Conservation (phyloP, 768 basidiomycete species). For the Ramaria sp. region DNA sequence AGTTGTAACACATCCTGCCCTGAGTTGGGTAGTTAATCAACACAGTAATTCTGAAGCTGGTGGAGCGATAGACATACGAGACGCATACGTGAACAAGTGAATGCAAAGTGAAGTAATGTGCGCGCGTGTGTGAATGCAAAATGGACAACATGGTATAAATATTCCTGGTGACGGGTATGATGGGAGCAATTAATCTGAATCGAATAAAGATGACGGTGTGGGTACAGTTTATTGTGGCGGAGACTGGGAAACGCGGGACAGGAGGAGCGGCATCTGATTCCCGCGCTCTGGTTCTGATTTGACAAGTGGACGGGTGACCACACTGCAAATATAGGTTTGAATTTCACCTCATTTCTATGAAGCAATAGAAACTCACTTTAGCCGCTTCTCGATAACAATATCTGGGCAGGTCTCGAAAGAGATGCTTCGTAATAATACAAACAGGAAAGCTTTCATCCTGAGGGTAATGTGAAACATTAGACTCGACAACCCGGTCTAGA, state of each 20-base stretch:
- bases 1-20: too few relatives aligned
- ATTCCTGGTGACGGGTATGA: too few relatives aligned
- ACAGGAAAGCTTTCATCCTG: conserved; percentile 57
- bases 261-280: conserved; percentile 46
- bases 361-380: conserved; percentile 38
- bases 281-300: conserved; percentile 42
- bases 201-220: neutral
- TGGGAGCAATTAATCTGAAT: neutral
- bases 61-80: too few relatives aligned
- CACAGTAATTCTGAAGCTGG: too few relatives aligned
- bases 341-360: conserved; percentile 13
- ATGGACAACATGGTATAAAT: too few relatives aligned
- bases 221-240: neutral
- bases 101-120: too few relatives aligned
- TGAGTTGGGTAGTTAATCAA: too few relatives aligned
- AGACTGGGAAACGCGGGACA: neutral
- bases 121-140: too few relatives aligned
- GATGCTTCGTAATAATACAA: conserved; percentile 45
- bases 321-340: conserved; percentile 22
- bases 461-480: neutral
- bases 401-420: conserved; percentile 41
- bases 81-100: too few relatives aligned
- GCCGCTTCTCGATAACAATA: conserved; percentile 50
- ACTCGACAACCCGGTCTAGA: neutral
- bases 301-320: conserved; percentile 48